Base-by-base conservation (phyloP, 352 stramenopile species). In the Saprolegnia diclina region DNA sequence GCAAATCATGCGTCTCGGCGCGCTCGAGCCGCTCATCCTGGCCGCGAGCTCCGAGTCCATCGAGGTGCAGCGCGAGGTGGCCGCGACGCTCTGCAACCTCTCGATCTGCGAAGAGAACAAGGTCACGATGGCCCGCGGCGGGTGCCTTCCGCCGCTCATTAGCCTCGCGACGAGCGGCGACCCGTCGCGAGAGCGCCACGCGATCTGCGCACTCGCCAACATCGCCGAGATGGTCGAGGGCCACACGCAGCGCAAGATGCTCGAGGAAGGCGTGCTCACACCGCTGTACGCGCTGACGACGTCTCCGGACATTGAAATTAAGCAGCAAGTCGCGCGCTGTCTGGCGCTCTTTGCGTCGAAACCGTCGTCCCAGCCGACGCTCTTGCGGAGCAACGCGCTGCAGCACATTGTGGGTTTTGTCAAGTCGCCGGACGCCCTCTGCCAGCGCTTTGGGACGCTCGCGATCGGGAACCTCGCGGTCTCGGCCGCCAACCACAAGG, bases 51-150 rank as follows among this genome's bases (percentile, higher is more conserved):
- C 78, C 16, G 88, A 97, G 45, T 96, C 91, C 59, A 92, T 98
- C 40, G 94, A 98, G 73, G 89, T 97, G n/a, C 91, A 98, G 74
- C 82, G 94, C 24, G 95, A 99, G 72, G 94, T 96, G 40, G 91
- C 93, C 16, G 92, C 94, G n/a, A 97, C 94, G 21, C 76, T 99
- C 0, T 92, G 86, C 50, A 98, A 98, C 71, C 73, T 99, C 56
- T 96, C 95, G 11, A 73, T 98, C n/a, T 95, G 87, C 66, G 88
- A 98, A 71, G 91, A 97, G 62, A 98, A 98, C 83, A 98, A 98
- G 81, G 91, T 98, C 61, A 92, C 91, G 10, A 97, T 98, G 83
- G 87, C 91, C 10, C 91, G 95, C 50, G 92, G 91, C 7, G 96
- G 95, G n/a, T 97, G 91, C 42, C 67, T 98, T 19, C 89, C 94